Percentiles rank a stretch among this genome's conserved stretches.
phyloP scores from a whole-genome alignment of 2,329 filamentous ascomycete species.

The Ophiostoma montium region DNA sequence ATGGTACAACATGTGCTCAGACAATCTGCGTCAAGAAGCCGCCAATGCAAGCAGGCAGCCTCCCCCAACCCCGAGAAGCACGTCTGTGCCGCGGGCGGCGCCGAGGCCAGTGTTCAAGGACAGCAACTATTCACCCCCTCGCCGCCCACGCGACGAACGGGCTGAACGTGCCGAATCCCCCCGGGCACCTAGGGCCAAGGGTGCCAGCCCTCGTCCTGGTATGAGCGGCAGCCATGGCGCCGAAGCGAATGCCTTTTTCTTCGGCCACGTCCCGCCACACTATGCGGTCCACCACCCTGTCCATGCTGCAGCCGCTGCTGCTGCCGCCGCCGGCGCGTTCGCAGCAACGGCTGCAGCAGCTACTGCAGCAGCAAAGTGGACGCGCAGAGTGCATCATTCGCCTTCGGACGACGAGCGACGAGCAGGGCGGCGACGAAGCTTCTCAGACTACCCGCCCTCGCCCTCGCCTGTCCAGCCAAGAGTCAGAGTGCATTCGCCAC shows the following conservation, averaged over 20 bases:
- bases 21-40: conserved; percentile 50
- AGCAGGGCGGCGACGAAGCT: conserved; percentile 31
- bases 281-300: conserved; percentile 10
- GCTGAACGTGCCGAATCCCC: too few species aligned
- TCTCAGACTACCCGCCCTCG: conserved; percentile 34
- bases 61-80: conserved; percentile 9
- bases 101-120: conserved; percentile 16
- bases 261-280: conserved; percentile 28
- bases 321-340: neutral
- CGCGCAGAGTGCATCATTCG: conserved; percentile 22
- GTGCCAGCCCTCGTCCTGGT: neutral
- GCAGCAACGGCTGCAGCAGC: conserved; percentile 11
- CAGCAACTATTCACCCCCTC: conserved; percentile 17
- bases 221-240: conserved; percentile 1
- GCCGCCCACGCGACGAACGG: neutral
- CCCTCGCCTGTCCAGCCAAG: conserved; percentile 14
- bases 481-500: conserved; percentile 9
- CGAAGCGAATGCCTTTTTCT: conserved; percentile 25
- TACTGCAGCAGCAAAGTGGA: conserved; percentile 13
- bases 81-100: neutral
- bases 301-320: conserved; percentile 9
- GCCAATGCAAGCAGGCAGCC: conserved; percentile 23
- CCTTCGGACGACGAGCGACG: conserved; percentile 23
- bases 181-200: neutral
- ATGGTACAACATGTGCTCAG: conserved; percentile 72